A percentile compares a stretch with the other conserved stretches of the same genome.
Conservation (phyloP, 768 basidiomycete genomes). For the Lanmaoa rubissima region DNA sequence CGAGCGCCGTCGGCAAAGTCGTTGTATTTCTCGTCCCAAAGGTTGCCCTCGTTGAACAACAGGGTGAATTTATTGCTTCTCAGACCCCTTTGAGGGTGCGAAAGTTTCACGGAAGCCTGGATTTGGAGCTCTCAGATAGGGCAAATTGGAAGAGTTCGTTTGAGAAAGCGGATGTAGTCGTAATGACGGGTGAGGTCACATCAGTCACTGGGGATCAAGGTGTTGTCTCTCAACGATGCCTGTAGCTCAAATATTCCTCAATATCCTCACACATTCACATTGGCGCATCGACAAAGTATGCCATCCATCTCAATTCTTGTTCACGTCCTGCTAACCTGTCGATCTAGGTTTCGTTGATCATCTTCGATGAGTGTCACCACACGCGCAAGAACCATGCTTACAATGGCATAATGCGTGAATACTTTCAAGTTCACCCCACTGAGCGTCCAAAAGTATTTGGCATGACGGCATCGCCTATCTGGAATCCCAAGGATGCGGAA, state of each 20-base stretch:
- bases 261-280: slow-evolving; percentile 76
- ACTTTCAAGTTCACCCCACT: slow-evolving; percentile 42
- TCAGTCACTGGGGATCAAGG: neutral
- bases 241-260: slow-evolving; percentile 78
- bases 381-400: slow-evolving; percentile 55
- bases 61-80: slow-evolving; percentile 61
- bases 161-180: slow-evolving; percentile 65
- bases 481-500: slow-evolving; percentile 69
- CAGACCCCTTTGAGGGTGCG: slow-evolving; percentile 66
- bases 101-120: slow-evolving; percentile 67
- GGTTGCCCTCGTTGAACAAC: slow-evolving; percentile 83
- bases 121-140: slow-evolving; percentile 69
- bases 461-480: slow-evolving; percentile 89
- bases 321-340: neutral
- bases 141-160: slow-evolving; percentile 64
- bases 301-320: neutral
- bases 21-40: slow-evolving; percentile 84
- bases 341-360: slow-evolving; percentile 50
- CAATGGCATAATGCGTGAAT: slow-evolving; percentile 57
- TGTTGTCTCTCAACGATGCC: slow-evolving; percentile 2
- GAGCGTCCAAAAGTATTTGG: slow-evolving; percentile 84
- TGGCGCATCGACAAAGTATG: slow-evolving; percentile 66
- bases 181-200: slow-evolving; percentile 69
- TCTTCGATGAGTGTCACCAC: slow-evolving; percentile 62
- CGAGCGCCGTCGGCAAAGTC: slow-evolving; percentile 51